phyloP scores from a whole-genome alignment of 2,329 filamentous ascomycete genomes.

The Tricladium varicosporioides region DNA sequence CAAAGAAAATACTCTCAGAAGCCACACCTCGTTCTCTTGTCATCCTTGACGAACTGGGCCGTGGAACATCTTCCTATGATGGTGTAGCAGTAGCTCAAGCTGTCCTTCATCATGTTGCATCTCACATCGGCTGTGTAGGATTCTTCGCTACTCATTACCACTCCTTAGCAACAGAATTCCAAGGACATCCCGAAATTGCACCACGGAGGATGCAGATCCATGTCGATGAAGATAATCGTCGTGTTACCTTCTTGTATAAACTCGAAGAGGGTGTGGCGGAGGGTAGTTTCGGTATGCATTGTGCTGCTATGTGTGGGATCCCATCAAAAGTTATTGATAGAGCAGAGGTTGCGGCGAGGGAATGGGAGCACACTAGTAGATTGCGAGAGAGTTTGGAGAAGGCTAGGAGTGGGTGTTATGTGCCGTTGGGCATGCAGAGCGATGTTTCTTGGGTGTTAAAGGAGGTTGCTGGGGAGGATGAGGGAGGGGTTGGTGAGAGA shows the following conservation, averaged over 20 bases:
- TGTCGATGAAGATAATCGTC: constrained; percentile 78
- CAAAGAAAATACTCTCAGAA: constrained; percentile 95
- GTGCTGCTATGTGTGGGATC: constrained; percentile 97
- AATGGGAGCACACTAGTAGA: constrained; percentile 93
- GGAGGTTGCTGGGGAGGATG: constrained; percentile 41
- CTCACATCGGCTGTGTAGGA: constrained; percentile 87
- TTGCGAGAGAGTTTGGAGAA: constrained; percentile 85
- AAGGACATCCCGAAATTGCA: constrained; percentile 80
- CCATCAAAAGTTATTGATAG: constrained; percentile 76
- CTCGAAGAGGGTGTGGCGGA: constrained; percentile 92
- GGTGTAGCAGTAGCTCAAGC: constrained; percentile 95
- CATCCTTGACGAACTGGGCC: constrained; percentile 93
- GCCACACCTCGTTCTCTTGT: constrained; percentile 92
- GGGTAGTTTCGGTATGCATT: constrained; percentile 98
- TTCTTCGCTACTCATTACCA: constrained; percentile 99
- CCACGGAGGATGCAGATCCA: constrained; percentile 92
- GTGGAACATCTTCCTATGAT: constrained; percentile 93
- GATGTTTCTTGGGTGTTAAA: constrained; percentile 79
- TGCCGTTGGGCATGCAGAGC: constrained; percentile 83
- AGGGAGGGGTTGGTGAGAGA: constrained; percentile 45
- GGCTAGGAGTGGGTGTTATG: constrained; percentile 74
- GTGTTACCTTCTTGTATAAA: constrained; percentile 96
- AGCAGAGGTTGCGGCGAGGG: constrained; percentile 82
- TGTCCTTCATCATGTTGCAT: constrained; percentile 92
- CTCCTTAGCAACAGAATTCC: constrained; percentile 87